phyloP scores from a whole-genome alignment of 805 yeast genomes.

The Myxozyma lipomycoides region DNA sequence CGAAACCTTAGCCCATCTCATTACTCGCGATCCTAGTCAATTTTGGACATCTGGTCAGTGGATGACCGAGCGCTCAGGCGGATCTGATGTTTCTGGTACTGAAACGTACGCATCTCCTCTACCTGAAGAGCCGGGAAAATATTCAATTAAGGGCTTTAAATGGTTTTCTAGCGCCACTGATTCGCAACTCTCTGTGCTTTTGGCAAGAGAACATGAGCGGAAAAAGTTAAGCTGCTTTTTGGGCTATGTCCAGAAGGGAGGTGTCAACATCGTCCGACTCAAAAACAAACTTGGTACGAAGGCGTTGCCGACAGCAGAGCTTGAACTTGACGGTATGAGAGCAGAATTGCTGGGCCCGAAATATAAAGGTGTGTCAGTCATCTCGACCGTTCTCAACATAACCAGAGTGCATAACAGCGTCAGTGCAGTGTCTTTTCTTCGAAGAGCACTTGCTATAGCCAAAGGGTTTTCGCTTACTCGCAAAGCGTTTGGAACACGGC shows the following conservation, averaged over 20 bases:
- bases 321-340: conserved; percentile 31
- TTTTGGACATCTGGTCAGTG: conserved; percentile 39
- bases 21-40: conserved; percentile 31
- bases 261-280: conserved; percentile 32
- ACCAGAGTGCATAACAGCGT: conserved; percentile 33
- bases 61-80: conserved; percentile 38
- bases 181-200: conserved; percentile 33
- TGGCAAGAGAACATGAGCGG: conserved; percentile 32
- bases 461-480: conserved; percentile 32
- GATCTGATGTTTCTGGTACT: conserved; percentile 34
- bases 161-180: conserved; percentile 38
- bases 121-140: conserved; percentile 7
- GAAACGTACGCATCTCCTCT: conserved; percentile 32
- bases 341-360: conserved; percentile 20
- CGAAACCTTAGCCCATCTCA: conserved; percentile 28
- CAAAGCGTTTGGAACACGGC: conserved; percentile 31
- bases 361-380: conserved; percentile 32
- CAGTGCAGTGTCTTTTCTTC: conserved; percentile 29
- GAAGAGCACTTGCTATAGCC: conserved; percentile 29
- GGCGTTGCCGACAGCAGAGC: conserved; percentile 36
- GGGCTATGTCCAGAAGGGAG: conserved; percentile 32
- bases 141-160: conserved; percentile 33
- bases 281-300: conserved; percentile 36
- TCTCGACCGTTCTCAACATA: conserved; percentile 33
- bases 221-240: conserved; percentile 34